phyloP scores from a whole-genome alignment of 495 filamentous ascomycete species.

The Penicillium cinerascens region DNA sequence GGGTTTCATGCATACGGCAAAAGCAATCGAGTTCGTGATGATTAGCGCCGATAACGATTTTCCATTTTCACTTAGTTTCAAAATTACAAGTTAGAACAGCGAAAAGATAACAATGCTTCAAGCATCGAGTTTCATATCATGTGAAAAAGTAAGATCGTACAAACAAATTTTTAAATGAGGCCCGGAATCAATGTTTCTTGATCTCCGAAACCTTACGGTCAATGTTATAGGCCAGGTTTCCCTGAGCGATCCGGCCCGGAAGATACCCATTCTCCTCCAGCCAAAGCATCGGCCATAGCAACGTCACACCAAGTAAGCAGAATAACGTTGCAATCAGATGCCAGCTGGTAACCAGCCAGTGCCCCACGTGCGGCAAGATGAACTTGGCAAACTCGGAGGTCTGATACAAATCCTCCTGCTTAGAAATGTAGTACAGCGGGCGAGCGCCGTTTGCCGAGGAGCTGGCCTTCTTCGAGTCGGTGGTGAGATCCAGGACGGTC shows the following conservation, averaged over 20 bases:
- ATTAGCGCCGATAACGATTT: neutral
- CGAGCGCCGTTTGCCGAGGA: slow-evolving; percentile 21
- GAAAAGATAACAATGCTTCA: too few species aligned
- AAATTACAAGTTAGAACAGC: too few species aligned
- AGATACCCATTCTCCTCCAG: slow-evolving; percentile 39
- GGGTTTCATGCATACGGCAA: neutral
- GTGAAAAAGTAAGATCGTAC: neutral
- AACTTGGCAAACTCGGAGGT: slow-evolving; percentile 75
- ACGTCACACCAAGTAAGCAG: slow-evolving; percentile 55
- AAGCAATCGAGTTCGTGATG: neutral
- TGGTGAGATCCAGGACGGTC: slow-evolving; percentile 64
- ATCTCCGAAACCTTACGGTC: slow-evolving; percentile 26
- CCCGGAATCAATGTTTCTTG: slow-evolving; percentile 14
- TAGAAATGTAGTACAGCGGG: slow-evolving; percentile 61
- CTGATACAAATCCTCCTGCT: slow-evolving; percentile 83
- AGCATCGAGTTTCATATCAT: neutral
- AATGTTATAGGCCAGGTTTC: slow-evolving; percentile 29
- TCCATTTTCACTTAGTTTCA: neutral
- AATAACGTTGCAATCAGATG: slow-evolving; percentile 60
- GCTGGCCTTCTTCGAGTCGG: slow-evolving; percentile 18
- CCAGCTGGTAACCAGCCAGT: slow-evolving; percentile 50
- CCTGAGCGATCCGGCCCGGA: slow-evolving; percentile 17
- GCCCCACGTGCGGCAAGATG: slow-evolving; percentile 36
- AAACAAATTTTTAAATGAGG: neutral
- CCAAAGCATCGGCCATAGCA: slow-evolving; percentile 53